Base-by-base conservation (phyloP, 371 early-diverging fungal species). In the Actinomortierella wolfii region DNA sequence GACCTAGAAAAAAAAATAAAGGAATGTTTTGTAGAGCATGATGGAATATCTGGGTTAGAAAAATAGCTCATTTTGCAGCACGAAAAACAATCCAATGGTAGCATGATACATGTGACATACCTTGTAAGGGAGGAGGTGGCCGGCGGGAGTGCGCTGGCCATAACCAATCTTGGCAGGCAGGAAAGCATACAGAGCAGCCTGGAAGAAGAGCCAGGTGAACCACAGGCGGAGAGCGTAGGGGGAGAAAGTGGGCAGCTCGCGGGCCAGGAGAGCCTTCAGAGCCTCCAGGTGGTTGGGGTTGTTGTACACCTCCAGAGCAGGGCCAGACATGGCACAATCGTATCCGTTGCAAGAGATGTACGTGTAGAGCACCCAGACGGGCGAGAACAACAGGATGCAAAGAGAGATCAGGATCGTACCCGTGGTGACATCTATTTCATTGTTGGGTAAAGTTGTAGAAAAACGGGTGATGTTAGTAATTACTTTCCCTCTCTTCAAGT, bases 121-220 rank as follows among this genome's bases (percentile, higher is more conserved):
- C 68, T 82, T 82, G 77, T 92, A 92, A 28, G 81, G 81, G 24
- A 92, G 78, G 29, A 83, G 65, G 77, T 86, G 78, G n/a, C 92
- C 92, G 21, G 92, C 93, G n/a, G 93, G 93, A 24, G 93, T 92
- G 28, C 69, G 79, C 77, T 92, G 93, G 21, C 92, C 92, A 64
- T 84, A 84, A 21, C 91, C 93, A 40, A 89, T 85, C 49, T 76
- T 67, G 40, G 80, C 83, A 18, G 93, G 93, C 28, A 92, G 64
- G 59, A 78, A 77, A 11, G 79, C 65, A 69, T 89, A 90, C 41
- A 89, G 75, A n/a, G 79, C 57, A 43, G 79, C 89, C 68, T 92
- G 91, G 81, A 89, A 88, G 46, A 62, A n/a, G 55, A 92, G 57
- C 93, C 93, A 92, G 45, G 73, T 68, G 63, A 79, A 74, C 75